Base-by-base conservation (phyloP, 176 grass and related monocot genomes). In the Raddia guianensis region DNA sequence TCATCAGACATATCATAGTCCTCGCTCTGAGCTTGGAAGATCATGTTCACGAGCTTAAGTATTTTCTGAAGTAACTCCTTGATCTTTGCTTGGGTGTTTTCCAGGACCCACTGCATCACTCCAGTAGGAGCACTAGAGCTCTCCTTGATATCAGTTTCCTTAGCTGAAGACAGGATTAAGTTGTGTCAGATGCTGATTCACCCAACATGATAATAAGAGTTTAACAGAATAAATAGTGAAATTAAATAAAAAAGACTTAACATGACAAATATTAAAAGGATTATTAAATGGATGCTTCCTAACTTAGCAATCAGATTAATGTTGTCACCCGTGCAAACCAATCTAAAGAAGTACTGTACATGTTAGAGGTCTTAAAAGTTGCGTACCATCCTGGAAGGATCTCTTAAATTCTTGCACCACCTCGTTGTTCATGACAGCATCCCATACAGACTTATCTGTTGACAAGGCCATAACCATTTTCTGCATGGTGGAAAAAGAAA, bases 381-480 rank as follows among this genome's bases (percentile, higher is more conserved):
- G 46, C 66, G 54, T 90, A 92, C 95, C 95, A 72, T 94, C 83
- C 59, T 72, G 63, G 44, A 92, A 86, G 34, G 95, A 92, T 45
- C 66, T 89, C 82, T 83, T 92, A 63, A 98, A 89, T 85, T 94
- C 95, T 65, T 94, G 90, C 45, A 98, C 87, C 20, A 84, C 86
- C 27, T 91, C 81, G 13, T 98, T 98, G 42, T 91, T 89, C 88
- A 92, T 91, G 10, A 98, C 92, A 48, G 90, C 95, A 55, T 94
- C 81, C 95, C 95, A 94, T 35, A 98, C 95, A 82, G 78, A 78
- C 71, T 87, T 78, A 82, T 98, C 95, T 34, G 88, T 87, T 78
- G 95, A 92, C 51, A 98, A 58, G n/a, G 95, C 89, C 86, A 91
- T 81, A 66, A 98, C 95, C 92, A 98, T 91, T 83, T 87, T 94